Percentiles rank a stretch among this genome's conserved stretches.
Conservation (phyloP, 2,329 filamentous ascomycete species). For the Fusarium dlaminii region DNA sequence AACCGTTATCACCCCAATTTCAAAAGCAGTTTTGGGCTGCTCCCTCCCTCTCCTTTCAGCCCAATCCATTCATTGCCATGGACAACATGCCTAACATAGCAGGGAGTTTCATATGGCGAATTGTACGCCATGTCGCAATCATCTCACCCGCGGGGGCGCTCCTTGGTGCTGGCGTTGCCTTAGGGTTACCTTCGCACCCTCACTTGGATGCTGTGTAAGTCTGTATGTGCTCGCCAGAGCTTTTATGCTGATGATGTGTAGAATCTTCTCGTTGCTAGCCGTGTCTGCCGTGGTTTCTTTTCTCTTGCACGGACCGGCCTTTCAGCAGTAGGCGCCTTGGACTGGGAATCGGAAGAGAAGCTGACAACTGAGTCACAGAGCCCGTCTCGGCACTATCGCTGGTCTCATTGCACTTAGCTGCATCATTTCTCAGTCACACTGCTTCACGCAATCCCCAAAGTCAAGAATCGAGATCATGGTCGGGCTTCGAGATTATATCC, state of each 20-base stretch:
- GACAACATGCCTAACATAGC: neutral
- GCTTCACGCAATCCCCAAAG: neutral
- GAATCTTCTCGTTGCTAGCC: slow-evolving; percentile 16
- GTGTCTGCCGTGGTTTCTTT: slow-evolving; percentile 19
- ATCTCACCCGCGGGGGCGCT: slow-evolving; percentile 29
- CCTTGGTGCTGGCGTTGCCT: slow-evolving; percentile 24
- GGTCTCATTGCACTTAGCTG: slow-evolving; percentile 7
- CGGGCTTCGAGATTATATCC: slow-evolving; percentile 14
- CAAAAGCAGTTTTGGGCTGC: neutral
- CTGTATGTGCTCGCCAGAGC: neutral
- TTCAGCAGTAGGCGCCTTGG: slow-evolving; percentile 30
- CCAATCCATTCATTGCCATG: neutral
- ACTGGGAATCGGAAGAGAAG: neutral
- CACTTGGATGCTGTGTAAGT: slow-evolving; percentile 31
- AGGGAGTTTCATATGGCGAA: neutral
- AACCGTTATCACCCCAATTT: neutral
- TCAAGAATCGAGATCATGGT: slow-evolving; percentile 9
- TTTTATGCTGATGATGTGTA: slow-evolving; percentile 20
- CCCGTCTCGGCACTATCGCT: slow-evolving; percentile 23
- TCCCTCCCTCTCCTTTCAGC: neutral
- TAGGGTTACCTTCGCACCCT: slow-evolving; percentile 21
- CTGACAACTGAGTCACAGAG: slow-evolving; percentile 29
- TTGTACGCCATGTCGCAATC: neutral
- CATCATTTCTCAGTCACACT: slow-evolving; percentile 2
- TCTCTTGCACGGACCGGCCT: slow-evolving; percentile 17